A percentile compares a stretch with the other conserved stretches of the same genome.
phyloP scores from a whole-genome alignment of 768 basidiomycete species.

The Termitomyces eurrhizus region DNA sequence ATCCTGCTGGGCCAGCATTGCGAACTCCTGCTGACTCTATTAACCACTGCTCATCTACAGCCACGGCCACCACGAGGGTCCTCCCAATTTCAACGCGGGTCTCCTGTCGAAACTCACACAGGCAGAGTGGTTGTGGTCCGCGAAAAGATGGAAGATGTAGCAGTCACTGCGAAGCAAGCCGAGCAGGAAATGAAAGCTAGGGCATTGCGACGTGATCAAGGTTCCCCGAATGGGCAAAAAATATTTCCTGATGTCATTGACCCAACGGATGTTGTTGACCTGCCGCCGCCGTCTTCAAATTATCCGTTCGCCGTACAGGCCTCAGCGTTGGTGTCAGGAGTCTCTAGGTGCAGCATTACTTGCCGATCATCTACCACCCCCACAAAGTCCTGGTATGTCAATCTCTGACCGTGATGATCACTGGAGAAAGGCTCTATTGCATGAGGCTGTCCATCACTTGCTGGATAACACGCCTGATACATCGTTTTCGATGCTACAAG shows the following conservation, averaged over 20 bases:
- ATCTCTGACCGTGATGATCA: conserved; percentile 53
- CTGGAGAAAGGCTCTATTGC: conserved; percentile 75
- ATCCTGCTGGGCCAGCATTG: conserved; percentile 42
- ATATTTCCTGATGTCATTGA: conserved; percentile 63
- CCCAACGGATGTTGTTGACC: conserved; percentile 79
- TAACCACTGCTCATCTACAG: conserved; percentile 35
- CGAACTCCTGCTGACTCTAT: conserved; percentile 67
- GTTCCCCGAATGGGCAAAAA: conserved; percentile 32
- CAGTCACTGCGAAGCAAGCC: conserved; percentile 67
- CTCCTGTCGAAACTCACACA: conserved; percentile 31
- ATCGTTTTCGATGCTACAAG: conserved; percentile 39
- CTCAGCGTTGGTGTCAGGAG: conserved; percentile 70
- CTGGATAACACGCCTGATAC: conserved; percentile 46
- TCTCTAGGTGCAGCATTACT: conserved; percentile 74
- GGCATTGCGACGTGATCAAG: conserved; percentile 43
- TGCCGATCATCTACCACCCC: conserved; percentile 69
- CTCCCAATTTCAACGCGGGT: conserved; percentile 29
- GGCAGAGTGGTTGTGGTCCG: conserved; percentile 79
- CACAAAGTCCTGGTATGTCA: conserved; percentile 56
- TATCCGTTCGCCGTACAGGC: conserved; percentile 77
- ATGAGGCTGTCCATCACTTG: conserved; percentile 76
- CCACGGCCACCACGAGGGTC: conserved; percentile 33
- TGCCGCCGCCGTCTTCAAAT: conserved; percentile 63
- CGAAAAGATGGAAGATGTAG: conserved; percentile 73
- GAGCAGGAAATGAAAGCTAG: conserved; percentile 67